These are phyloP conservation scores for Aspergillus homomorphus DNA, from an alignment of 495 filamentous ascomycete genomes.

Conservation along the genomic window DNA sequence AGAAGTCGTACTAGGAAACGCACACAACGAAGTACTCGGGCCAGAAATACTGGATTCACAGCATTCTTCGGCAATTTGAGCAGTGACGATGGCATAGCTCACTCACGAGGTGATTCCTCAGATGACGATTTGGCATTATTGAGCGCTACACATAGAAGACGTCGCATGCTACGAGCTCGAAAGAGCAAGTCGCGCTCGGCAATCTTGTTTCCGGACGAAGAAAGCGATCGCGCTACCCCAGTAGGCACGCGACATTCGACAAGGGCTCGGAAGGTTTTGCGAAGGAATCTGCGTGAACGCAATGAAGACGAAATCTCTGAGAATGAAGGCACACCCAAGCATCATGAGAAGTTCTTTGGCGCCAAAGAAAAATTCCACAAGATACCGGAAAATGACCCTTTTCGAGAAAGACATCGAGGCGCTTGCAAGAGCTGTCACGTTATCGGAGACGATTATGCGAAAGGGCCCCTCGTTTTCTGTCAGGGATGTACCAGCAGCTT, in stretches of 20 bases:
- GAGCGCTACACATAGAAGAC: constrained; percentile 31
- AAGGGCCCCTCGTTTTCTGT: constrained; percentile 71
- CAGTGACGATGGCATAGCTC: constrained; percentile 17
- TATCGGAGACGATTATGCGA: constrained; percentile 48
- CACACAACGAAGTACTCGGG: constrained; percentile 10
- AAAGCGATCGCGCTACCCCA: constrained; percentile 13
- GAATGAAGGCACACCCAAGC: constrained; percentile 42
- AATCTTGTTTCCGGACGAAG: constrained; percentile 12
- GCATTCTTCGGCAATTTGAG: constrained; percentile 17
- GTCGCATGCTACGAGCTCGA: constrained; percentile 28
- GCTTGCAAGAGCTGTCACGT: constrained; percentile 70
- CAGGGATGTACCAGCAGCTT: constrained; percentile 85
- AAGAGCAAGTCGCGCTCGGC: constrained; percentile 4
- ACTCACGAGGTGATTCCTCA: constrained; percentile 11
- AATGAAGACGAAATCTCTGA: constrained; percentile 67
- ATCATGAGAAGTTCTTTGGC: constrained; percentile 44
- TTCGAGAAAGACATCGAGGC: constrained; percentile 63
- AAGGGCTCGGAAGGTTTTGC: constrained; percentile 26
- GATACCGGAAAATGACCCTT: constrained; percentile 53
- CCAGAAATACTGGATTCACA: constrained; percentile 18
- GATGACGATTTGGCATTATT: constrained; percentile 25
- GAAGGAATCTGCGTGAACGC: constrained; percentile 62
- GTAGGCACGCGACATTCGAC: constrained; percentile 29
- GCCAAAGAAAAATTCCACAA: constrained; percentile 67
- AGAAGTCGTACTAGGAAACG: constrained; percentile 2